Conservation (phyloP, 1,139 yeast genomes). For the Zhuliangozyma blackwelliae region DNA sequence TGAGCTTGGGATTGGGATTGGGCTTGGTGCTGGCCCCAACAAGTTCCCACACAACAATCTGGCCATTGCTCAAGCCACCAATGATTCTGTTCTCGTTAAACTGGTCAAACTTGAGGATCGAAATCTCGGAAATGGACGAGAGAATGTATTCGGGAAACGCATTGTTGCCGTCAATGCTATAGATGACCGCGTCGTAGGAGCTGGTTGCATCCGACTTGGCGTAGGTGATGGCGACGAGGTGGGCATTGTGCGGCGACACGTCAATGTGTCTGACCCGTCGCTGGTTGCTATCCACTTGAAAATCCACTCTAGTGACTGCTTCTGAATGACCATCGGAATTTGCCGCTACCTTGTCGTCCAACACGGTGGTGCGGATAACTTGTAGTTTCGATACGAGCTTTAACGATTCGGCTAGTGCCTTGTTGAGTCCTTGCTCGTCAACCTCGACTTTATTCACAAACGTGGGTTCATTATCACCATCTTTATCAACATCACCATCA, state of each 20-base stretch:
- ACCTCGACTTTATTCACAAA: slow-evolving; percentile 3
- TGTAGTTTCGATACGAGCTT: slow-evolving; percentile 9
- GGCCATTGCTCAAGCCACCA: slow-evolving; percentile 37
- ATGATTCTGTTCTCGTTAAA: slow-evolving; percentile 26
- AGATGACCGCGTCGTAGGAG: slow-evolving; percentile 30
- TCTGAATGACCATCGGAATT: neutral
- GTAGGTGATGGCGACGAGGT: slow-evolving; percentile 38
- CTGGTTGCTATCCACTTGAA: slow-evolving; percentile 11
- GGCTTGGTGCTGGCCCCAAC: slow-evolving; percentile 7
- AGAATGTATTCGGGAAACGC: slow-evolving; percentile 48
- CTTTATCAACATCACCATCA: slow-evolving; percentile 24
- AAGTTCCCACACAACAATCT: slow-evolving; percentile 39
- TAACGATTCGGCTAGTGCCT: slow-evolving; percentile 8
- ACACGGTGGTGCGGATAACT: slow-evolving; percentile 7
- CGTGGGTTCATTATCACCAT: slow-evolving; percentile 19
- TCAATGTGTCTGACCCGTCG: slow-evolving; percentile 32
- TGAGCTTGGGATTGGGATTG: slow-evolving; percentile 1
- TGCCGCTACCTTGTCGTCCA: neutral
- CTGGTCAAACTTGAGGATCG: slow-evolving; percentile 37
- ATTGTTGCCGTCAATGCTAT: slow-evolving; percentile 14
- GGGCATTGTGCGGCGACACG: slow-evolving; percentile 37
- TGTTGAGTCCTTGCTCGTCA: slow-evolving; percentile 4
- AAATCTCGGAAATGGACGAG: slow-evolving; percentile 36
- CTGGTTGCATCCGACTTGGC: slow-evolving; percentile 1
- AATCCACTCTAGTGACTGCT: neutral